Percentiles rank a stretch among this genome's conserved stretches.
Evolutionary conservation across 2,329 filamentous ascomycete species (phyloP).

Genomic region (Eutypella sp.): DNA sequence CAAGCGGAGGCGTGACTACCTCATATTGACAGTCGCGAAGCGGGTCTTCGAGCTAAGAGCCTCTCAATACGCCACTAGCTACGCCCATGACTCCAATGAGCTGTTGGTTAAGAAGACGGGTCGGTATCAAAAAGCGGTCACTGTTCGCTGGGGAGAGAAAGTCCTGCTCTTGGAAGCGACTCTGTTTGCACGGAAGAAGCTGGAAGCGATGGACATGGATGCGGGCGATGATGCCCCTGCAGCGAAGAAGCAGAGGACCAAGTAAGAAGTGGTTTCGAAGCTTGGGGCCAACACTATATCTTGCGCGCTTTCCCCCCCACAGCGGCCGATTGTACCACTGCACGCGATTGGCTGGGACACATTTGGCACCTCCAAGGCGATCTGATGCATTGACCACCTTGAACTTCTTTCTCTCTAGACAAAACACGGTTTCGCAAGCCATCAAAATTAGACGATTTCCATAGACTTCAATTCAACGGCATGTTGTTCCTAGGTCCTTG

Average conservation of each 20-base stretch:
- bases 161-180: constrained; percentile 55
- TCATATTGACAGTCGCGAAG: constrained; percentile 36
- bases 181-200: constrained; percentile 25
- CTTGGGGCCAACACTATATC: too few species aligned
- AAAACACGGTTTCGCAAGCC: too few species aligned
- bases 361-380: too few species aligned
- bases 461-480: too few species aligned
- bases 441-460: too few species aligned
- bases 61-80: constrained; percentile 37
- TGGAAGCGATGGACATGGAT: constrained; percentile 12
- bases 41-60: constrained; percentile 33
- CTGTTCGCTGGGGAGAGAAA: constrained; percentile 70
- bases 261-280: constrained; percentile 7
- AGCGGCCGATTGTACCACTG: neutral
- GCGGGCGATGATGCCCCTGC: constrained; percentile 16
- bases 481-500: too few species aligned
- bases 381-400: too few species aligned
- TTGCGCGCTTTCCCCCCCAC: neutral
- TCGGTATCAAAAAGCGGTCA: constrained; percentile 55
- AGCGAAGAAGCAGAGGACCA: constrained; percentile 25
- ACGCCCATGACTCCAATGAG: constrained; percentile 35
- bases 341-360: too few species aligned
- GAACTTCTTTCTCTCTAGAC: too few species aligned
- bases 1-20: constrained; percentile 45
- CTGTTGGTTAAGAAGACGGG: constrained; percentile 24